Conservation (phyloP, 1,284 basidiomycete species). For the Microbotryum saponariae region DNA sequence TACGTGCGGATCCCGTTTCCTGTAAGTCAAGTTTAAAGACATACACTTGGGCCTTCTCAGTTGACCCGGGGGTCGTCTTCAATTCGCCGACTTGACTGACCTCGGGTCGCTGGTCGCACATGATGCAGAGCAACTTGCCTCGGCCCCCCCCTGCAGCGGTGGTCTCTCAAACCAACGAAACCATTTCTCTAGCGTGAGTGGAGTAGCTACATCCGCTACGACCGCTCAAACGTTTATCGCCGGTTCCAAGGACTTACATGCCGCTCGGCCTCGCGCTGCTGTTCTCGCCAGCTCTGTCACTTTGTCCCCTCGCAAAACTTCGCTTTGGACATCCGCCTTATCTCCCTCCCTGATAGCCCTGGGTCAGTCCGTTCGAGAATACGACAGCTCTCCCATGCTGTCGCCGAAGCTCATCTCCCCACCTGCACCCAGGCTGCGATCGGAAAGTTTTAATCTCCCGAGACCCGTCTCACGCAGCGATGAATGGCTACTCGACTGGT, state of each 20-base stretch:
- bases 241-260: too few species aligned
- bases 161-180: conserved; percentile 16
- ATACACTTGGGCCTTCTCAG: not conserved
- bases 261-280: too few species aligned
- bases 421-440: conserved; percentile 19
- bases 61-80: not conserved
- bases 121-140: conserved; percentile 22
- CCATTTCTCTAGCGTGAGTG: conserved; percentile 23
- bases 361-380: conserved; percentile 8
- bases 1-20: conserved; percentile 6
- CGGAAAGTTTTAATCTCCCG: conserved; percentile 17
- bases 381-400: too few species aligned
- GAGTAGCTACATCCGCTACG: too few species aligned
- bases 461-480: conserved; percentile 5
- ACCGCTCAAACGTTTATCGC: too few species aligned
- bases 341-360: conserved; percentile 19
- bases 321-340: conserved; percentile 26
- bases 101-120: too few species aligned
- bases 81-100: not conserved
- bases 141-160: conserved; percentile 26
- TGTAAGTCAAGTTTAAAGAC: conserved; percentile 8
- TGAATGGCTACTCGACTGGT: conserved; percentile 20
- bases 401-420: not conserved
- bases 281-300: conserved; percentile 5
- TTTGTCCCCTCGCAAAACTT: conserved; percentile 26